These are phyloP conservation scores for Aschersonia sp. DNA, from an alignment of 2,329 filamentous ascomycete species.

Conservation along the genomic window DNA sequence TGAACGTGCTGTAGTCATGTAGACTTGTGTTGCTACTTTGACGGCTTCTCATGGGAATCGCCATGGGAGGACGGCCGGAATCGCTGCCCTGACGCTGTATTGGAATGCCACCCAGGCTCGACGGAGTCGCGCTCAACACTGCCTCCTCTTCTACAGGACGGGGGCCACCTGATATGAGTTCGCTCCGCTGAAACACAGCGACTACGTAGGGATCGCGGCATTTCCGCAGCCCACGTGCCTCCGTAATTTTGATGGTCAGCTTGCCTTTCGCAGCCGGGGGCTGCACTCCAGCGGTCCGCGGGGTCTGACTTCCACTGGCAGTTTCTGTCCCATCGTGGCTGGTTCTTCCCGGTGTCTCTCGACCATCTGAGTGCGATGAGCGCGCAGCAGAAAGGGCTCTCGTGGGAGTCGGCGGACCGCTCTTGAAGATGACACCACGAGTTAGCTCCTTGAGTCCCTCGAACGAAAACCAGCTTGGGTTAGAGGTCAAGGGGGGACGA, in stretches of 20 bases:
- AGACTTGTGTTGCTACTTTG: slow-evolving; percentile 92
- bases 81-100: slow-evolving; percentile 66
- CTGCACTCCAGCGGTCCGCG: slow-evolving; percentile 39
- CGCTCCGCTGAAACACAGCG: slow-evolving; percentile 90
- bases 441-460: slow-evolving; percentile 78
- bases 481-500: slow-evolving; percentile 30
- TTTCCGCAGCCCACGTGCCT: slow-evolving; percentile 68
- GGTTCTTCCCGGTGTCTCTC: slow-evolving; percentile 21
- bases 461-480: slow-evolving; percentile 44
- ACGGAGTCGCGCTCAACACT: slow-evolving; percentile 28
- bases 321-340: slow-evolving; percentile 26
- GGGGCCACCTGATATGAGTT: slow-evolving; percentile 84
- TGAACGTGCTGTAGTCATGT: slow-evolving; percentile 46
- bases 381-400: slow-evolving; percentile 62
- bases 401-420: slow-evolving; percentile 79
- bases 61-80: slow-evolving; percentile 67
- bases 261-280: slow-evolving; percentile 70
- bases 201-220: slow-evolving; percentile 90
- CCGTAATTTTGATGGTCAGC: slow-evolving; percentile 74
- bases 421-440: slow-evolving; percentile 62
- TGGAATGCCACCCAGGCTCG: slow-evolving; percentile 37
- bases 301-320: slow-evolving; percentile 38
- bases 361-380: slow-evolving; percentile 32
- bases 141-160: slow-evolving; percentile 50
- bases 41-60: slow-evolving; percentile 91